Conservation (phyloP, 202 grass and related monocot genomes). For the Schoenoplectus triqueter region DNA sequence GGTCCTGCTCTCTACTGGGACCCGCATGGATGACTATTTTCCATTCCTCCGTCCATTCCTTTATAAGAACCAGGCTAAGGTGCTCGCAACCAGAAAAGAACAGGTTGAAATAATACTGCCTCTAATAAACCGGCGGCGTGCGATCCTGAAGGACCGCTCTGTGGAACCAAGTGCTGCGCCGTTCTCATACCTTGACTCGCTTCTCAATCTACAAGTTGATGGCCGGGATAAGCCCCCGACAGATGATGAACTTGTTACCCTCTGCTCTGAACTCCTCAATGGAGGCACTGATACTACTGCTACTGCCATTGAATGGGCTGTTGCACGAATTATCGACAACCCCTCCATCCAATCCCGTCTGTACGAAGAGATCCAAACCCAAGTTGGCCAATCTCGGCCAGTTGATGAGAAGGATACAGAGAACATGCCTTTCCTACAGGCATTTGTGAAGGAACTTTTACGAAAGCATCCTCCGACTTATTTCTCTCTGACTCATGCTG, state of each 20-base stretch:
- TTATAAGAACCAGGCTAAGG: constrained; percentile 50
- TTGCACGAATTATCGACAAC: constrained; percentile 80
- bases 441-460: constrained; percentile 97
- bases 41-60: constrained; percentile 78
- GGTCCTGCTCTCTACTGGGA: constrained; percentile 56
- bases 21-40: constrained; percentile 91
- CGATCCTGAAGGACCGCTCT: constrained; percentile 48
- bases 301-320: constrained; percentile 86
- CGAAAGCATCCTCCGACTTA: constrained; percentile 91
- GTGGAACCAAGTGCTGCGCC: constrained; percentile 45
- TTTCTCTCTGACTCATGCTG: constrained; percentile 85
- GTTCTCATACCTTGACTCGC: constrained; percentile 93
- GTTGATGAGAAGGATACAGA: constrained; percentile 79
- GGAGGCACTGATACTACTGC: constrained; percentile 91
- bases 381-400: constrained; percentile 50
- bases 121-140: constrained; percentile 68
- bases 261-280: constrained; percentile 82
- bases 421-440: constrained; percentile 77
- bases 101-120: constrained; percentile 63
- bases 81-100: constrained; percentile 58
- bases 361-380: constrained; percentile 54
- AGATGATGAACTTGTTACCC: constrained; percentile 73
- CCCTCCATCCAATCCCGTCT: constrained; percentile 62
- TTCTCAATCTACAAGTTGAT: constrained; percentile 68
- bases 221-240: constrained; percentile 40